Conservation (phyloP, 225 moss, liverwort and hornwort species). For the Climacium dendroides region DNA sequence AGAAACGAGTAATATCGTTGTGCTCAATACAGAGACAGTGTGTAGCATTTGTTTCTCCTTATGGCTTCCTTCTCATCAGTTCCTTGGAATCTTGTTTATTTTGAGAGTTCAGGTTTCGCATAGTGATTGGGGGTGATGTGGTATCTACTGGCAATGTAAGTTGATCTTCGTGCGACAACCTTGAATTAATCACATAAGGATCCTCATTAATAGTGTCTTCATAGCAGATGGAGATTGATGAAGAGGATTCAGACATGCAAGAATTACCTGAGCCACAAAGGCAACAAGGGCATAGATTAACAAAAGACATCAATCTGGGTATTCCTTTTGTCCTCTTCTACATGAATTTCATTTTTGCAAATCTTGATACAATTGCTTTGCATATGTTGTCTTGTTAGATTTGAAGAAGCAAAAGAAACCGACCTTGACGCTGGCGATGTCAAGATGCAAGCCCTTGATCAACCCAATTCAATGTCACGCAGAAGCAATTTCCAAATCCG, state of each 20-base stretch:
- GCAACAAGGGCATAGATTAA: background rate
- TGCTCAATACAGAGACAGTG: background rate
- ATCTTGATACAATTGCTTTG: background rate
- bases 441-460: no score
- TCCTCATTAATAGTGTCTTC: background rate
- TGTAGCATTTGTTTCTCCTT: background rate
- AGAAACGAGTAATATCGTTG: no score
- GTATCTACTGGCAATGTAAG: no score
- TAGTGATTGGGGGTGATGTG: background rate
- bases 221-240: constrained; percentile 9
- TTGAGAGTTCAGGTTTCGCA: background rate
- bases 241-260: background rate
- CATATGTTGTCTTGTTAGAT: background rate
- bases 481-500: no score
- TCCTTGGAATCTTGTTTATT: background rate
- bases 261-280: background rate
- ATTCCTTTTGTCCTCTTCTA: background rate
- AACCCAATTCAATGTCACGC: no score
- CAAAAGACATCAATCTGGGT: constrained; percentile 34
- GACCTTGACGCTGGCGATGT: no score
- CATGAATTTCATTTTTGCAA: background rate
- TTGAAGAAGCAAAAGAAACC: background rate
- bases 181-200: background rate
- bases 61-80: background rate
- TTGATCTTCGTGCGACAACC: background rate